These are phyloP conservation scores for Rhodotorula glutinis DNA, from an alignment of 1,284 basidiomycete genomes.

Conservation along the genomic window DNA sequence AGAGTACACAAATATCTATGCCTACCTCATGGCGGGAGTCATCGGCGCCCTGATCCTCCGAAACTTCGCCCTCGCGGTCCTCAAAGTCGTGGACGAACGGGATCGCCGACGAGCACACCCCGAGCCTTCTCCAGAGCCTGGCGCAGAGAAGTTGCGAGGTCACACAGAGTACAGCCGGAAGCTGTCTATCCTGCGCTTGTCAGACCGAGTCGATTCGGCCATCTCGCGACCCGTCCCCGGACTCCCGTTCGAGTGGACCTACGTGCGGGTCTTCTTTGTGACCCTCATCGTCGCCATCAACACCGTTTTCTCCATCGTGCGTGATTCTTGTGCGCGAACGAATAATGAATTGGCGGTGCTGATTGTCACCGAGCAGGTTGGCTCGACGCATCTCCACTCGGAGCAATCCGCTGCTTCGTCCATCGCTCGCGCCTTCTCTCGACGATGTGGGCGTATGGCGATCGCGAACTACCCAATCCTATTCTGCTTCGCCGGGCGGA, in stretches of 20 bases:
- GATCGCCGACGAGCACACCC: constrained; percentile 1
- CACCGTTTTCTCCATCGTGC: constrained; percentile 12
- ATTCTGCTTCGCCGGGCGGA: constrained; percentile 25
- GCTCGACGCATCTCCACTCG: neutral
- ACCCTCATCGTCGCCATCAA: constrained; percentile 13
- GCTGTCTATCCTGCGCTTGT: constrained; percentile 7
- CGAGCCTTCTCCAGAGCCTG: neutral
- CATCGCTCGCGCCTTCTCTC: neutral
- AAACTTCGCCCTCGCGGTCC: constrained; percentile 14
- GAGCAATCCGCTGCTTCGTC: neutral
- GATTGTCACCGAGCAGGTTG: too few relatives aligned
- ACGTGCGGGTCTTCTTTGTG: constrained; percentile 12
- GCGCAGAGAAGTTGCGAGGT: neutral
- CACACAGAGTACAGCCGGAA: neutral
- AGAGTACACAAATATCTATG: constrained; percentile 28
- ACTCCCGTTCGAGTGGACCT: constrained; percentile 19
- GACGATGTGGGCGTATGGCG: constrained; percentile 27
- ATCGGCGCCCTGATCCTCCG: constrained; percentile 26
- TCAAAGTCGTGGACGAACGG: neutral
- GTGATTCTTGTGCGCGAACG: too few relatives aligned
- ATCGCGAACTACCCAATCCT: constrained; percentile 27
- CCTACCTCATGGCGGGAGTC: constrained; percentile 16
- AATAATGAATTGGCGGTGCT: too few relatives aligned
- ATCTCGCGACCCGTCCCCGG: neutral
- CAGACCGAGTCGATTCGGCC: constrained; percentile 8